A percentile compares a stretch with the other conserved stretches of the same genome.
Conservation (phyloP, 2,329 filamentous ascomycete species). For the Fusarium protoensiforme region DNA sequence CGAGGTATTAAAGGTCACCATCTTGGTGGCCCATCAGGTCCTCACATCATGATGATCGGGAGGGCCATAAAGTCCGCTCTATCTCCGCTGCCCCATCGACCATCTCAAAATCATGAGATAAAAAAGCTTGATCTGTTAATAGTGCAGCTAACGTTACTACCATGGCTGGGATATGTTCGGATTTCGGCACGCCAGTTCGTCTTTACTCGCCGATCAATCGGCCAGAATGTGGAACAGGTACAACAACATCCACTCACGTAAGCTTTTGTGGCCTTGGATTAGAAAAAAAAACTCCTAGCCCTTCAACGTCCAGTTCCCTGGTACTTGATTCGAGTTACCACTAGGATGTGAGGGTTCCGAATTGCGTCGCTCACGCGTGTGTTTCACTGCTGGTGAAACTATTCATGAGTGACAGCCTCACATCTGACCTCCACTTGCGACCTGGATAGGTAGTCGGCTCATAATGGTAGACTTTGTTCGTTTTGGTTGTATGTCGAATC, state of each 20-base stretch:
- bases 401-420: not conserved
- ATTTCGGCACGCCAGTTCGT: not conserved
- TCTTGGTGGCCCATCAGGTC: not conserved
- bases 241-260: not conserved
- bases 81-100: not conserved
- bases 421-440: not conserved
- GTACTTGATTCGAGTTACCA: not conserved
- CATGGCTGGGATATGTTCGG: not conserved
- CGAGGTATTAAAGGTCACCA: not conserved
- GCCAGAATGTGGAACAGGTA: conserved; percentile 5
- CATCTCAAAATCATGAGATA: not conserved
- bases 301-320: not conserved
- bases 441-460: not conserved
- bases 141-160: not conserved
- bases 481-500: not conserved
- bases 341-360: not conserved
- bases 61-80: not conserved
- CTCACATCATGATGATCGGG: not conserved
- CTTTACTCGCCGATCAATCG: not conserved
- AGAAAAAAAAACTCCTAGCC: not conserved
- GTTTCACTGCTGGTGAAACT: not conserved
- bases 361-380: not conserved
- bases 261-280: not conserved
- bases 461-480: not conserved
- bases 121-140: not conserved